Evolutionary conservation across 192 early-diverging fungal species (phyloP).

Genomic region (Entophlyctis helioformis): DNA sequence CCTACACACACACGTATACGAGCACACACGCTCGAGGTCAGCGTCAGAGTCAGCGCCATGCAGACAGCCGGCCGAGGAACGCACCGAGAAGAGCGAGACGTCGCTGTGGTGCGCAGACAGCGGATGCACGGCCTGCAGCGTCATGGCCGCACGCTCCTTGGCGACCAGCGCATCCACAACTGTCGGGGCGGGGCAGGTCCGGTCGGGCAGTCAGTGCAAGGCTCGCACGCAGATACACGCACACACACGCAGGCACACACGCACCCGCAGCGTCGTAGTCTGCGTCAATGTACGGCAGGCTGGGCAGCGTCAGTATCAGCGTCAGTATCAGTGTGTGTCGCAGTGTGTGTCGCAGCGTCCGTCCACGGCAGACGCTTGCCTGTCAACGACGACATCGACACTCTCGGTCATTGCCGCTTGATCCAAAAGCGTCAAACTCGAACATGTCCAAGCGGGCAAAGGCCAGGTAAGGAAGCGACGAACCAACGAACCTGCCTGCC

Average conservation of each 20-base stretch:
- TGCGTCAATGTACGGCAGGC: constrained; percentile 27
- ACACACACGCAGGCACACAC: not conserved
- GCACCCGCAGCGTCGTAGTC: constrained; percentile 10
- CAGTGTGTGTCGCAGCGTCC: too few relatives aligned
- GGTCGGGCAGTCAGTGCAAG: not conserved
- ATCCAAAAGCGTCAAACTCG: too few relatives aligned
- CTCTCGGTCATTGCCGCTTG: too few relatives aligned
- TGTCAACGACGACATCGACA: too few relatives aligned
- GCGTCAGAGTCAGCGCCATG: not conserved
- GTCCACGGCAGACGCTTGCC: too few relatives aligned
- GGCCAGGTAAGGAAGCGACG: too few relatives aligned
- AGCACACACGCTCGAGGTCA: not conserved
- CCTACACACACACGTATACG: not conserved
- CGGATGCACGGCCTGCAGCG: not conserved
- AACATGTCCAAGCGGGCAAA: too few relatives aligned
- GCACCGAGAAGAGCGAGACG: constrained; percentile 8
- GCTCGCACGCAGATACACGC: not conserved
- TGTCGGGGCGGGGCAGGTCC: not conserved
- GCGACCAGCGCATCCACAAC: constrained; percentile 5
- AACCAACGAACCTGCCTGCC: too few relatives aligned
- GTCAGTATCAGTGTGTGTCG: too few relatives aligned
- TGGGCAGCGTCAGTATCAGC: too few relatives aligned
- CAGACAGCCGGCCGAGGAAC: not conserved
- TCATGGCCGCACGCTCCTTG: constrained; percentile 1
- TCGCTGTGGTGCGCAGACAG: not conserved